A percentile compares a stretch with the other conserved stretches of the same genome.
phyloP scores from a whole-genome alignment of 1,284 basidiomycete species.

The Naganishia sp. region DNA sequence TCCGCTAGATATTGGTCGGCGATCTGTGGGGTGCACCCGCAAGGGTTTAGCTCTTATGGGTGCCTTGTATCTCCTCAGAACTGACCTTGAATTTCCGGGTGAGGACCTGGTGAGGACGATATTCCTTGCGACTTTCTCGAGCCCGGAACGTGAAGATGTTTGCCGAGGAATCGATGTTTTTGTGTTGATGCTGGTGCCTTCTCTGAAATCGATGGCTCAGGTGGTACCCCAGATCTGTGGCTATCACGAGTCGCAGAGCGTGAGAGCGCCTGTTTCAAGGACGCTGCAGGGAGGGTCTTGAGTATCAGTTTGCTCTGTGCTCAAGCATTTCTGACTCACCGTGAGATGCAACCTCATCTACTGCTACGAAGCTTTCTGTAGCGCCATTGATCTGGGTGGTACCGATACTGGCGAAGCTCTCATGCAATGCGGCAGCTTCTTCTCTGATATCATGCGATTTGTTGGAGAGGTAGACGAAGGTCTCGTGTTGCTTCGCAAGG shows the following conservation, averaged over 20 bases:
- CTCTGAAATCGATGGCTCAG: not conserved
- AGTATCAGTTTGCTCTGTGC: not conserved
- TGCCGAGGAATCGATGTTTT: slow-evolving; percentile 40
- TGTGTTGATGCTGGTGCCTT: slow-evolving; percentile 10
- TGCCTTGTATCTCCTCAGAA: not conserved
- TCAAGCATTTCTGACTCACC: not conserved
- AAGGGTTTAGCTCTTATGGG: not conserved
- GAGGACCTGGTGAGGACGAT: not conserved
- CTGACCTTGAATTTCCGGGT: slow-evolving; percentile 7
- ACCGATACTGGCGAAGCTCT: slow-evolving; percentile 17
- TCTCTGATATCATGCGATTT: slow-evolving; percentile 36
- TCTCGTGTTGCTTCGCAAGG: slow-evolving; percentile 75
- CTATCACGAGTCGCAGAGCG: slow-evolving; percentile 9
- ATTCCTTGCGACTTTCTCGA: not conserved
- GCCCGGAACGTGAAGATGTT: slow-evolving; percentile 49
- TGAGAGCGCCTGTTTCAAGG: slow-evolving; percentile 7
- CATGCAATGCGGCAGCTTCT: slow-evolving; percentile 9
- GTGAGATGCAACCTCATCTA: slow-evolving; percentile 3
- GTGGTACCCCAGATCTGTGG: not conserved
- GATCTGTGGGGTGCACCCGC: slow-evolving; percentile 18
- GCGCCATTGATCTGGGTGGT: slow-evolving; percentile 16
- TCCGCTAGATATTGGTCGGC: slow-evolving; percentile 56
- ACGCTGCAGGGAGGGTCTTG: not conserved
- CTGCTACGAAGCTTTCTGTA: slow-evolving; percentile 31
- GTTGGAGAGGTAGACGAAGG: slow-evolving; percentile 74